Conservation (phyloP, 192 early-diverging fungal species). For the Backusella circina region DNA sequence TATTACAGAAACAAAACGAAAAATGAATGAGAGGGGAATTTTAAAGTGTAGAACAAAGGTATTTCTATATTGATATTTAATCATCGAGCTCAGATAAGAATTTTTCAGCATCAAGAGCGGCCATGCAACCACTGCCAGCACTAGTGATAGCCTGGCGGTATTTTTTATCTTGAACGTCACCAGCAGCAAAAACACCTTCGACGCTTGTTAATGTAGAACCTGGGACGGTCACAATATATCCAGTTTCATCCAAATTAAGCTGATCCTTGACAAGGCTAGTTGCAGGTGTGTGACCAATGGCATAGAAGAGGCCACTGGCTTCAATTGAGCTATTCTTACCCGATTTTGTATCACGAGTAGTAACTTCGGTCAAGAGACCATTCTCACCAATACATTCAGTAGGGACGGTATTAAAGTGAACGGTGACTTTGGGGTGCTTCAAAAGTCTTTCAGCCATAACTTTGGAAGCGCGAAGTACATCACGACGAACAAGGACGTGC, state of each 20-base stretch:
- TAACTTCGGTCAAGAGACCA: slow-evolving; percentile 64
- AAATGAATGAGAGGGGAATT: neutral
- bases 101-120: slow-evolving; percentile 93
- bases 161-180: slow-evolving; percentile 94
- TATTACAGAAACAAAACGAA: neutral
- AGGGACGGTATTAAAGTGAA: slow-evolving; percentile 87
- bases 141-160: slow-evolving; percentile 99
- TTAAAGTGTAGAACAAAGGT: neutral
- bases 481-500: slow-evolving; percentile 89
- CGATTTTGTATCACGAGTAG: slow-evolving; percentile 75
- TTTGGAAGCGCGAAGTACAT: slow-evolving; percentile 93
- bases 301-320: slow-evolving; percentile 94
- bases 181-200: slow-evolving; percentile 93
- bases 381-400: slow-evolving; percentile 86
- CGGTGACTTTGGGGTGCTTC: slow-evolving; percentile 86
- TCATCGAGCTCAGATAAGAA: slow-evolving; percentile 71
- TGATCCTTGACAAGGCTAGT: slow-evolving; percentile 72
- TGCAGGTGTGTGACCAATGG: slow-evolving; percentile 95
- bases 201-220: slow-evolving; percentile 82
- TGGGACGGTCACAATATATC: slow-evolving; percentile 81
- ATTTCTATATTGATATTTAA: neutral
- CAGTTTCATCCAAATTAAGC: slow-evolving; percentile 78
- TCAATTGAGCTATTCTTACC: slow-evolving; percentile 58
- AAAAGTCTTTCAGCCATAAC: slow-evolving; percentile 91
- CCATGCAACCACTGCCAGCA: slow-evolving; percentile 96